These are phyloP conservation scores for Yamadazyma siamensis DNA, from an alignment of 1,139 yeast species.

Conservation along the genomic window DNA sequence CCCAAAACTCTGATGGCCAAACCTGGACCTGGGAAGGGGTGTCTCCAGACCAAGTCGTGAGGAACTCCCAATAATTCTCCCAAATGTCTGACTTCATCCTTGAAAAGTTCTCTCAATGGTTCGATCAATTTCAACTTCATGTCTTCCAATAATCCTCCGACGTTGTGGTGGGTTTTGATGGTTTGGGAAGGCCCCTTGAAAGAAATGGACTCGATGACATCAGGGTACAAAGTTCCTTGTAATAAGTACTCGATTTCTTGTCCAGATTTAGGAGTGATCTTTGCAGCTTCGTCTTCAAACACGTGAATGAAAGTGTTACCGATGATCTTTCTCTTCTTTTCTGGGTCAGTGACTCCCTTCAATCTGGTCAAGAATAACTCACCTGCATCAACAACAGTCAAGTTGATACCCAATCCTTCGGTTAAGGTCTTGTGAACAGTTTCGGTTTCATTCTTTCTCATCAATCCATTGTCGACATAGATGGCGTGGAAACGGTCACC, in stretches of 20 bases:
- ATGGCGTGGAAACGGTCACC: slow-evolving; percentile 99
- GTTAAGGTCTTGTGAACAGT: slow-evolving; percentile 84
- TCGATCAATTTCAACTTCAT: slow-evolving; percentile 98
- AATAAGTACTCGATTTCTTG: slow-evolving; percentile 87
- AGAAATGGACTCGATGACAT: slow-evolving; percentile 96
- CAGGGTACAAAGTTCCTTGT: slow-evolving; percentile 98
- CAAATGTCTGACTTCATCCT: slow-evolving; percentile 95
- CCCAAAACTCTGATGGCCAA: slow-evolving; percentile 97
- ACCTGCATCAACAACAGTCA: slow-evolving; percentile 91
- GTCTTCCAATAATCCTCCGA: slow-evolving; percentile 95
- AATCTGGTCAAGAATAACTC: slow-evolving; percentile 83
- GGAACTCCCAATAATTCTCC: slow-evolving; percentile 96
- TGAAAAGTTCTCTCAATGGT: slow-evolving; percentile 96
- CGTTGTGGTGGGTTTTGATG: slow-evolving; percentile 98
- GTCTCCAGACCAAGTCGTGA: slow-evolving; percentile 98
- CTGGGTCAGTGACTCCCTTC: slow-evolving; percentile 96
- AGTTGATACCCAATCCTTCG: slow-evolving; percentile 90
- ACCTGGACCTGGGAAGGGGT: slow-evolving; percentile 99
- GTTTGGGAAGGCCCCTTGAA: slow-evolving; percentile 99
- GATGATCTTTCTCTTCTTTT: slow-evolving; percentile 96
- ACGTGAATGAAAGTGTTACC: slow-evolving; percentile 98
- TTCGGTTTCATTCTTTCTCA: slow-evolving; percentile 91
- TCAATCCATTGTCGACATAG: slow-evolving; percentile 95
- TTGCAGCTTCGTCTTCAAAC: slow-evolving; percentile 93
- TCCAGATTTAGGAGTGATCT: slow-evolving; percentile 85